Base-by-base conservation (phyloP, 768 basidiomycete species). In the Psilocybe azurescens region DNA sequence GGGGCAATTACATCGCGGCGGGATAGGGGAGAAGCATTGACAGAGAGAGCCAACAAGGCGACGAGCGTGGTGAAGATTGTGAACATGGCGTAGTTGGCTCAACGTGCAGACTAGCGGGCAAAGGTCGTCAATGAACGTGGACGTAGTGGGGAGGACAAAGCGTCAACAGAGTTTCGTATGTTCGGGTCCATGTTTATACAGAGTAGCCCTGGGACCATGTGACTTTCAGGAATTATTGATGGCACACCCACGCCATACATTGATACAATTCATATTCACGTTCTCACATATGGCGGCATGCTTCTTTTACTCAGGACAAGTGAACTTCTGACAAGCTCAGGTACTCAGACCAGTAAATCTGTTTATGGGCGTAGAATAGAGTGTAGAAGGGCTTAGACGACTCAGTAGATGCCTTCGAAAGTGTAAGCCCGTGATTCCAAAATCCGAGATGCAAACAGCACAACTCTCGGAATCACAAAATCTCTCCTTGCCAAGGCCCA, bases 1-100 rank as follows among this genome's bases (percentile, higher is more conserved):
- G 87, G 87, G 10, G 67, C 77, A 65, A 81, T 82, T 8, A 87
- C 84, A 52, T 81, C 79, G 41, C 83, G 76, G 61, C 69, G 65
- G 56, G 60, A 61, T 39, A 84, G 66, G 1, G 81, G 82, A 28
- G 73, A 65, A n/a, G 78, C 77, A 20, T 75, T 67, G n/a, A 73
- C 70, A 52, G 54, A 52, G 53, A 64, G 56, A 64, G 53, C 65
- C 39, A 62, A 56, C 44, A 55, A 49, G 41, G 69, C 63, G 33
- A 69, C 2, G 33, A 69, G 48, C 39, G 63, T 56, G 44, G 62
- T 60, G 29, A 66, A 47, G 5, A 66, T 56, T 66, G 72, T 59
- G 69, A 53, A 30, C 54, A 66, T 58, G 60, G 59, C 53, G 46
- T 51, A 50, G 52, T 50, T 60, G 29, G n/a, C 41, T 44, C 41